phyloP scores from a whole-genome alignment of 108 stramenopile species.

The Poteriospumella lacustris region DNA sequence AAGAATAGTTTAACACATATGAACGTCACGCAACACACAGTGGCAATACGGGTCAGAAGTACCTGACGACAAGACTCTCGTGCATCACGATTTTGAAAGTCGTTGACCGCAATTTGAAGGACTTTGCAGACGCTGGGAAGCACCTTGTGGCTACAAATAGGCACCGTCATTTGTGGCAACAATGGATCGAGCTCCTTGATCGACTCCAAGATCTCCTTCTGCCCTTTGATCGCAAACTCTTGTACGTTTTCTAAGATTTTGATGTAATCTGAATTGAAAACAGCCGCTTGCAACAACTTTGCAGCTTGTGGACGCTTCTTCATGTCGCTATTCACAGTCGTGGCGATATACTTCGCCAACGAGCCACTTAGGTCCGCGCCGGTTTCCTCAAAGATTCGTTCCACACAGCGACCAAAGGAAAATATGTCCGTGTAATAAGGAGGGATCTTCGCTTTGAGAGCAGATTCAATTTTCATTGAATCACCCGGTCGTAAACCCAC shows the following conservation, averaged over 20 bases:
- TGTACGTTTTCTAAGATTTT: neutral
- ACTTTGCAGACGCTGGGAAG: neutral
- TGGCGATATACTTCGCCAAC: neutral
- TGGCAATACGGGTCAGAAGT: neutral
- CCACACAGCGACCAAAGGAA: neutral
- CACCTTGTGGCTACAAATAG: neutral
- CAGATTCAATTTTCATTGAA: too few species aligned
- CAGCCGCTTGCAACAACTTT: neutral
- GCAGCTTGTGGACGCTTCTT: neutral
- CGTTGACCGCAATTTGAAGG: neutral
- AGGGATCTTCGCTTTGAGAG: neutral
- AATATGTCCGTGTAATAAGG: slow-evolving; percentile 13
- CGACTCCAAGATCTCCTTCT: neutral
- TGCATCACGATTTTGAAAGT: neutral
- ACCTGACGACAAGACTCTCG: slow-evolving; percentile 23
- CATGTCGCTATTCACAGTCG: neutral
- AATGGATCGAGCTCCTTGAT: neutral
- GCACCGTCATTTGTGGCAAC: neutral
- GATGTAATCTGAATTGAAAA: neutral
- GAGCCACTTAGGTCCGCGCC: neutral
- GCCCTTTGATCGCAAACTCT: neutral
- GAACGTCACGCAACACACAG: neutral
- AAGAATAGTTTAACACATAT: slow-evolving; percentile 11
- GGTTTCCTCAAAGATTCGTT: neutral
- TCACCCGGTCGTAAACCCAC: neutral